Base-by-base conservation (phyloP, 2,329 filamentous ascomycete genomes). In the Trichoderma asperellum region DNA sequence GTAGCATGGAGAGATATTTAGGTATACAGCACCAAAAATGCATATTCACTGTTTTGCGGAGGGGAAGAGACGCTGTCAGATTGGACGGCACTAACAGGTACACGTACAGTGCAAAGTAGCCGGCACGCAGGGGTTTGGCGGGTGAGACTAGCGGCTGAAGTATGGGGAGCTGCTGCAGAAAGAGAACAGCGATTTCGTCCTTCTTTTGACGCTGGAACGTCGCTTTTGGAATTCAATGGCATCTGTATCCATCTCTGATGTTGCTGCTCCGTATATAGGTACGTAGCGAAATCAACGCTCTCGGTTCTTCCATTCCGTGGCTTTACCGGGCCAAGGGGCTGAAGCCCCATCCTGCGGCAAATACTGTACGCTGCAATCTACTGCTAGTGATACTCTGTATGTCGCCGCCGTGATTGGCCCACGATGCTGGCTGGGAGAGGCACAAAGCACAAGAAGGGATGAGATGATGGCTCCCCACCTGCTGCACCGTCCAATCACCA, bases 361-460 rank as follows among this genome's bases (percentile, higher is more conserved):
- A 18, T 53, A 21, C 29, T 35, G 59, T 49, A 21, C 47, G 12
- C 6, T 49, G n/a, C 43, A 24, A 21, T 49, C 8, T 49, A 16
- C 40, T 49, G n/a, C 43, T 52, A 18, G 40, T 4, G 18, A 43
- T n/a, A 8, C 40, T 43, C 18, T 18, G 16, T n/a, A 7, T n/a
- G 40, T 43, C n/a, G 35, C 34, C 49, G 29, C 11, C 35, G 37
- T 66, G 53, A 66, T 66, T 66, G 63, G 63, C 53, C n/a, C 35
- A 65, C 53, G 63, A 66, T 58, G 63, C 53, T 47, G 34, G n/a
- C 24, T 27, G 14, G n/a, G 35, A 4, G 24, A 24, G 43, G 24
- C 21, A 32, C 32, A 32, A 8, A 14, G 55, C 32, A 34, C 8
- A 6, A 35, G 55, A 2, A 21, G 43, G 47, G 21, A 49, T 43